These are phyloP conservation scores for Rhipidocladum racemiflorum DNA, from an alignment of 176 grass and related monocot species.

Conservation along the genomic window DNA sequence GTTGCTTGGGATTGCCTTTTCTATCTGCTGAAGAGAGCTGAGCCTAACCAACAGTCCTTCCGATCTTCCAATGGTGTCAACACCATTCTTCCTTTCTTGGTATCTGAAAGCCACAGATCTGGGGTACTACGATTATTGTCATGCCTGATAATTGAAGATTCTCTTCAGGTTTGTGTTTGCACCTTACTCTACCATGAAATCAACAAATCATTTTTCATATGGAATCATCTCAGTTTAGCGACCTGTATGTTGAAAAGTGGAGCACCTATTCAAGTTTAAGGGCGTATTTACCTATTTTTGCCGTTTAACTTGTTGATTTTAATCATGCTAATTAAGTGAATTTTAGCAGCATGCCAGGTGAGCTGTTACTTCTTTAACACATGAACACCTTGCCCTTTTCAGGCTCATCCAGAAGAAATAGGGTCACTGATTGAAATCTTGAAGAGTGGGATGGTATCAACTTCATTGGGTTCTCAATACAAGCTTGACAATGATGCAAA, in stretches of 20 bases:
- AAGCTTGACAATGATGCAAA: conserved; percentile 93
- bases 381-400: conserved; percentile 34
- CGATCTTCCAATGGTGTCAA: conserved; percentile 82
- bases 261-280: conserved; percentile 21
- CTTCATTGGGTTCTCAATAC: conserved; percentile 74
- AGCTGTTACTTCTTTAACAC: conserved; percentile 28
- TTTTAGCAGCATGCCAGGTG: conserved; percentile 1
- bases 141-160: conserved; percentile 97
- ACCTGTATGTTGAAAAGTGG: background rate
- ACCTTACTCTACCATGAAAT: conserved; percentile 7
- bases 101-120: conserved; percentile 76
- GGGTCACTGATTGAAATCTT: conserved; percentile 89
- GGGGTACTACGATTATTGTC: conserved; percentile 81
- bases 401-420: conserved; percentile 98
- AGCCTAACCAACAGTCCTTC: conserved; percentile 94
- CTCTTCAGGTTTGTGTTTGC: conserved; percentile 72
- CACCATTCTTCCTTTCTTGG: conserved; percentile 80
- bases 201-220: conserved; percentile 22
- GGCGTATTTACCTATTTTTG: conserved; percentile 13
- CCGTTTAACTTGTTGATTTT: conserved; percentile 17
- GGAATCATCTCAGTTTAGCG: conserved; percentile 12
- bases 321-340: conserved; percentile 11
- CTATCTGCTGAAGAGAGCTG: conserved; percentile 91
- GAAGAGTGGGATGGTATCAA: conserved; percentile 95
- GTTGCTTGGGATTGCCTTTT: conserved; percentile 99